phyloP scores from a whole-genome alignment of 257 asterid species.

The Marsdenia floribunda region DNA sequence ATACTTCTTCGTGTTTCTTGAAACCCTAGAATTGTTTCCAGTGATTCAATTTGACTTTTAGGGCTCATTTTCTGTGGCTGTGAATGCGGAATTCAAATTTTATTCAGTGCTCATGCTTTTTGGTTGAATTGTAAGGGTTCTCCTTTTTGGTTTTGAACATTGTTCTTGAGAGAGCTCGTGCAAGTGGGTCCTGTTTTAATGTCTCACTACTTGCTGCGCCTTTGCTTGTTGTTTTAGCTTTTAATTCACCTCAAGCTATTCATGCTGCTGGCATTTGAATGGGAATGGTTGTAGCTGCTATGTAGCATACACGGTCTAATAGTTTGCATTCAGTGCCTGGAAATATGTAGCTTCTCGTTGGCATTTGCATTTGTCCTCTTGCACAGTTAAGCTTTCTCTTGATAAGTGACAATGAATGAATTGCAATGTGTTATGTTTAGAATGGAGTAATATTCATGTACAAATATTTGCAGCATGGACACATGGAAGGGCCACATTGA shows the following conservation, averaged over 20 bases:
- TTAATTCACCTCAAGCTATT: constrained; percentile 13
- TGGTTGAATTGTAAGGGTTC: constrained; percentile 30
- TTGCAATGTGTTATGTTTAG: not conserved
- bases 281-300: constrained; percentile 20
- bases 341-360: constrained; percentile 2
- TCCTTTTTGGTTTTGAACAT: constrained; percentile 21
- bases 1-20: constrained; percentile 13
- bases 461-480: not conserved
- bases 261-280: constrained; percentile 17
- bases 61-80: constrained; percentile 12
- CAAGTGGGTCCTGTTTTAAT: constrained; percentile 15
- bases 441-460: not conserved
- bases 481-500: not conserved
- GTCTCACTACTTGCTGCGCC: constrained; percentile 11
- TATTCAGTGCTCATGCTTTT: constrained; percentile 34
- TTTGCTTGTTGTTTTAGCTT: constrained; percentile 9
- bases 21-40: constrained; percentile 29
- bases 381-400: too few relatives aligned
- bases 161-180: constrained; percentile 19
- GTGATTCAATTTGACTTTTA: not conserved
- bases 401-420: not conserved
- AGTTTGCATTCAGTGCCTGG: constrained; percentile 1
- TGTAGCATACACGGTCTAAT: not conserved
- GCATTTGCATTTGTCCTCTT: not conserved
- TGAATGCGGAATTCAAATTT: constrained; percentile 20